Percentiles rank a stretch among this genome's conserved stretches.
Conservation (phyloP, 805 yeast genomes). For the Starmerella apicola region DNA sequence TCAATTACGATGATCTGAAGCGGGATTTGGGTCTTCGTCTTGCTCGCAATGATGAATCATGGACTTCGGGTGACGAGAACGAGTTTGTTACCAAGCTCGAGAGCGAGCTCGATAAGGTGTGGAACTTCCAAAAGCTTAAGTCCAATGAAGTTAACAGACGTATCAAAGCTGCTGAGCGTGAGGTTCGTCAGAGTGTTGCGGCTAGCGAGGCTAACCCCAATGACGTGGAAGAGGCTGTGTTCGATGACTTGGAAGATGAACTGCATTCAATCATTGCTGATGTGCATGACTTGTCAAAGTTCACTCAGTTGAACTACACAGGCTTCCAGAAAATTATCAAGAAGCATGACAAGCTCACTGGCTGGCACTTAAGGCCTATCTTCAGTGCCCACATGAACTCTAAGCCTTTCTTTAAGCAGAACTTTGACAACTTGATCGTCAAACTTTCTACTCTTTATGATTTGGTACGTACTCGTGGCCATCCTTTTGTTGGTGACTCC, state of each 20-base stretch:
- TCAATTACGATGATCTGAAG: slow-evolving; percentile 83
- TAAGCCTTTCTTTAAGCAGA: slow-evolving; percentile 91
- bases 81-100: slow-evolving; percentile 65
- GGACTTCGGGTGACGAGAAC: slow-evolving; percentile 76
- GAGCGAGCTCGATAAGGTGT: slow-evolving; percentile 81
- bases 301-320: slow-evolving; percentile 83
- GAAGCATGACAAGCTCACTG: slow-evolving; percentile 88
- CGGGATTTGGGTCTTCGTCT: slow-evolving; percentile 61
- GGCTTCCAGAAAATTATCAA: slow-evolving; percentile 95
- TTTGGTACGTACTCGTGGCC: slow-evolving; percentile 88
- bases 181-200: slow-evolving; percentile 52
- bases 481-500: slow-evolving; percentile 88
- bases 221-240: slow-evolving; percentile 47
- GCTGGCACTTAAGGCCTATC: slow-evolving; percentile 71
- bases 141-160: slow-evolving; percentile 75
- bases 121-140: slow-evolving; percentile 79
- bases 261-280: slow-evolving; percentile 84
- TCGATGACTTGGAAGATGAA: slow-evolving; percentile 63
- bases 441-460: slow-evolving; percentile 82
- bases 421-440: slow-evolving; percentile 79
- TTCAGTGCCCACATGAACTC: slow-evolving; percentile 87
- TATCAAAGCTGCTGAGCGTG: slow-evolving; percentile 65
- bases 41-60: slow-evolving; percentile 38
- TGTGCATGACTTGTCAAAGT: slow-evolving; percentile 92
- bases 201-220: slow-evolving; percentile 28